A percentile compares a stretch with the other conserved stretches of the same genome.
Conservation (phyloP, 148 eudicot species). For the Chenopodium suecicum region DNA sequence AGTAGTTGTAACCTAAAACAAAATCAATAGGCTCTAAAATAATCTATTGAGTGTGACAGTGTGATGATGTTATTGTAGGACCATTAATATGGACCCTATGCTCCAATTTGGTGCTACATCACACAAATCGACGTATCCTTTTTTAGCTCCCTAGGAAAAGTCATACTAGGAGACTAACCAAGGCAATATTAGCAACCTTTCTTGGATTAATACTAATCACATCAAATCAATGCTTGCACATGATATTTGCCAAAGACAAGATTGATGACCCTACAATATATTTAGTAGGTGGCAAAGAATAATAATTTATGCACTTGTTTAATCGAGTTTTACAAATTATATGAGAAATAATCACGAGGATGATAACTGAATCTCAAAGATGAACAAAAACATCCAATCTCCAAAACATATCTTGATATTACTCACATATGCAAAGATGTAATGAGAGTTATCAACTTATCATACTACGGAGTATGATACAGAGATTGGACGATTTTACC, state of each 20-base stretch:
- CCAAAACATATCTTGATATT: no score
- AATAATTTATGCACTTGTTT: background rate
- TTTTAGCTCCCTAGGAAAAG: constrained; percentile 6
- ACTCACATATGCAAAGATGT: no score
- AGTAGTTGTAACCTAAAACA: constrained; percentile 9
- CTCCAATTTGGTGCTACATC: background rate
- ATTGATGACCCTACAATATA: background rate
- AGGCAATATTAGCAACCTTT: background rate
- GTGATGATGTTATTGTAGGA: constrained; percentile 11
- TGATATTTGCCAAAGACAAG: constrained; percentile 10
- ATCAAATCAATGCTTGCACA: background rate
- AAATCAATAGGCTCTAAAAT: background rate
- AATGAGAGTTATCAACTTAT: no score
- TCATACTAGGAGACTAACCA: background rate
- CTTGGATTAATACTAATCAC: background rate
- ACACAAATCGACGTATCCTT: background rate
- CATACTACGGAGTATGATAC: no score
- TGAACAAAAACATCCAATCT: no score
- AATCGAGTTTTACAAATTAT: background rate
- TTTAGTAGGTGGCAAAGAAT: background rate
- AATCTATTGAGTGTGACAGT: background rate
- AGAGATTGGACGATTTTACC: no score
- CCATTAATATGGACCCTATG: background rate
- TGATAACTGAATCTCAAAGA: no score
- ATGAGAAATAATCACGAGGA: no score